A percentile compares a stretch with the other conserved stretches of the same genome.
Evolutionary conservation across 257 asterid species (phyloP).

Genomic region (Ilex aquifolium): DNA sequence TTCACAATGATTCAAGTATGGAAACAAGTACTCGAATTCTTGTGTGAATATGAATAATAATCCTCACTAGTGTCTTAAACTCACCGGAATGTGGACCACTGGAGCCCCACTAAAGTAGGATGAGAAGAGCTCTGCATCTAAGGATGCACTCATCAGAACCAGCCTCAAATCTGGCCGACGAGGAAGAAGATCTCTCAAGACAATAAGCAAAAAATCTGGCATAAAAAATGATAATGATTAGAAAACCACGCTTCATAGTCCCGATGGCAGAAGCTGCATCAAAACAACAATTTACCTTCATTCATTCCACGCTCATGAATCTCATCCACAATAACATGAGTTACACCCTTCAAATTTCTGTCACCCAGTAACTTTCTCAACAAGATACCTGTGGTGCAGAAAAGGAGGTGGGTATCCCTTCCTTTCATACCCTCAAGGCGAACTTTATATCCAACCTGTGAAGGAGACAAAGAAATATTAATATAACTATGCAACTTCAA

Average conservation of each 20-base stretch:
- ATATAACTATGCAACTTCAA: background rate
- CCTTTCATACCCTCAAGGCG: constrained; percentile 94
- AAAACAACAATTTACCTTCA: constrained; percentile 56
- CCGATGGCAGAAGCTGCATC: background rate
- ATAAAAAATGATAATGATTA: constrained; percentile 26
- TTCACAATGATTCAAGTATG: background rate
- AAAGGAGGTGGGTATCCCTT: constrained; percentile 90
- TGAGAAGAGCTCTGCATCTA: constrained; percentile 87
- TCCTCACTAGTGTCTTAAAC: constrained; percentile 11
- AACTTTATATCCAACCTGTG: constrained; percentile 91
- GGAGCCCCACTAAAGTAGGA: constrained; percentile 84
- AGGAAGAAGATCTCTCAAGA: constrained; percentile 85
- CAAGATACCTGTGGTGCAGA: constrained; percentile 97
- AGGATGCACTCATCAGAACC: constrained; percentile 96
- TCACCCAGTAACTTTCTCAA: constrained; percentile 79
- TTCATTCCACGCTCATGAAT: constrained; percentile 98
- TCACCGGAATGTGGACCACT: constrained; percentile 64
- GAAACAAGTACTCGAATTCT: background rate
- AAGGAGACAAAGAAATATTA: constrained; percentile 11
- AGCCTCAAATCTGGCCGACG: constrained; percentile 86
- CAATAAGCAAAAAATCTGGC: constrained; percentile 88
- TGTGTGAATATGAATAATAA: background rate
- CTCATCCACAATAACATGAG: constrained; percentile 92
- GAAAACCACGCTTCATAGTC: constrained; percentile 14
- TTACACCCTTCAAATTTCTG: constrained; percentile 75